Conservation (phyloP, 352 stramenopile genomes). For the Globisporangium acanthophoron region DNA sequence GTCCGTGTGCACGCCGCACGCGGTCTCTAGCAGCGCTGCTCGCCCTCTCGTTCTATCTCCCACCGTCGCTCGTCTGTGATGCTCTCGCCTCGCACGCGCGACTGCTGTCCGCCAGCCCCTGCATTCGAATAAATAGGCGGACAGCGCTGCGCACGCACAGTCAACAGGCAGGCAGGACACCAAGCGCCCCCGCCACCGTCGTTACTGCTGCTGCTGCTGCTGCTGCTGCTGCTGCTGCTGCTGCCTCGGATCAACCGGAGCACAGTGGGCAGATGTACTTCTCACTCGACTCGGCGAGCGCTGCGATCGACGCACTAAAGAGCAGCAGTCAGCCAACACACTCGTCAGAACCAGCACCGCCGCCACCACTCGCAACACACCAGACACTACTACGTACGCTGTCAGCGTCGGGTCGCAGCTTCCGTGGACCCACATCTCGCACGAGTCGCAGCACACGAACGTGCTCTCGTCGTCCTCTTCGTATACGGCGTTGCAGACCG, state of each 20-base stretch:
- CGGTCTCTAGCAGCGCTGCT: not conserved
- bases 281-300: constrained; percentile 61
- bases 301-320: constrained; percentile 38
- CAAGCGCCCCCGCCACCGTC: not conserved
- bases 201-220: not conserved
- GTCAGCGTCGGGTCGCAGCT: constrained; percentile 65
- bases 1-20: not conserved
- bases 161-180: not conserved
- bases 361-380: not conserved
- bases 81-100: not conserved
- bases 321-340: constrained; percentile 3
- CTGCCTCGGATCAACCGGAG: constrained; percentile 24
- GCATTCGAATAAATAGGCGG: constrained; percentile 13
- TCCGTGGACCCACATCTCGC: constrained; percentile 84
- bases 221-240: not conserved
- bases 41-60: not conserved
- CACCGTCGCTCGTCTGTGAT: not conserved
- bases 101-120: not conserved
- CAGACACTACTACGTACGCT: constrained; percentile 32
- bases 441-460: constrained; percentile 88
- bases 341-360: not conserved
- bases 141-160: not conserved
- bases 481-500: constrained; percentile 81
- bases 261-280: constrained; percentile 87
- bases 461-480: constrained; percentile 81